Conservation (phyloP, 108 stramenopile genomes). For the Cyclotella kingstonii region DNA sequence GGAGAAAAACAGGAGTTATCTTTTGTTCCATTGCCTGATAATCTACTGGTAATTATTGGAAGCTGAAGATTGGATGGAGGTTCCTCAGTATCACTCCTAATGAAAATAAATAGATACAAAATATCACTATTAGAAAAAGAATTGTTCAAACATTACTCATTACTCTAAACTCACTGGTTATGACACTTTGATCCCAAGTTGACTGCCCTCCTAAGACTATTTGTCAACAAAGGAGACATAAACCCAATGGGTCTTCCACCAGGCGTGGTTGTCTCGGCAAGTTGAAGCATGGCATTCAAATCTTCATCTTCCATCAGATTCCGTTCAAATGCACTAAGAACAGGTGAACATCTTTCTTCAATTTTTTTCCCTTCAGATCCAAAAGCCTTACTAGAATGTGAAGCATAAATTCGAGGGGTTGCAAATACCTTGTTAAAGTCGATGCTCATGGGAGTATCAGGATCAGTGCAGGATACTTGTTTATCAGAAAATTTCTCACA, state of each 20-base stretch:
- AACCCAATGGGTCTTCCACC: constrained; percentile 33
- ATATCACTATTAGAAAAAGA: too few relatives aligned
- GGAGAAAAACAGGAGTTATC: constrained; percentile 13
- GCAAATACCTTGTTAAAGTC: constrained; percentile 78
- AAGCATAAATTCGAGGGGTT: constrained; percentile 44
- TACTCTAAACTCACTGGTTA: too few relatives aligned
- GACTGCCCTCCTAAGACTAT: constrained; percentile 21
- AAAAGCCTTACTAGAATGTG: constrained; percentile 7
- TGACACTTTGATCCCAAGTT: constrained; percentile 4
- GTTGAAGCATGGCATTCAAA: constrained; percentile 75
- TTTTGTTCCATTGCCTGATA: not conserved
- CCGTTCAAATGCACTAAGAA: constrained; percentile 69
- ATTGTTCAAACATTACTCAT: too few relatives aligned
- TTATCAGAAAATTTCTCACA: too few relatives aligned
- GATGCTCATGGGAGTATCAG: constrained; percentile 56
- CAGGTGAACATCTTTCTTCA: constrained; percentile 40
- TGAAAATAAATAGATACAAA: too few relatives aligned
- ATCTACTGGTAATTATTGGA: constrained; percentile 33
- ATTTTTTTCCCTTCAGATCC: constrained; percentile 48
- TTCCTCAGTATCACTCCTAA: not conserved
- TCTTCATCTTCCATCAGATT: constrained; percentile 84
- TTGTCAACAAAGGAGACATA: constrained; percentile 39
- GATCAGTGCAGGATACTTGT: too few relatives aligned
- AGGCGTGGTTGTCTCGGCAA: constrained; percentile 66
- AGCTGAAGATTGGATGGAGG: constrained; percentile 35